Evolutionary conservation across 2,329 filamentous ascomycete species (phyloP), one percentile per base, ranked within the genome.

Genomic region (Aspergillus sp.): DNA sequence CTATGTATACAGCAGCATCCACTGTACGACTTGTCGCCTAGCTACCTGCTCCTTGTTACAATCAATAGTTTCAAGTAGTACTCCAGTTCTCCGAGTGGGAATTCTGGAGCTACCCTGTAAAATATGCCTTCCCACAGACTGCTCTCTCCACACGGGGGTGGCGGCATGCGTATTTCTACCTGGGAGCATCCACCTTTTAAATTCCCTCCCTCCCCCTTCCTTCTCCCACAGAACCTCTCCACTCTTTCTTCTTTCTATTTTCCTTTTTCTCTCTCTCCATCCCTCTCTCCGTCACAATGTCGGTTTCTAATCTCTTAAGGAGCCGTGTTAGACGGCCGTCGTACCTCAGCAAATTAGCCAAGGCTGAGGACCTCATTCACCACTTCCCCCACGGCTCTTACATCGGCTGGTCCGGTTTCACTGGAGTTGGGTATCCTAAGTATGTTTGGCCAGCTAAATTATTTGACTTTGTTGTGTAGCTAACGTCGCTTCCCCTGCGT

Each of bases 381-480:
- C 83, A 90, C 66, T 96, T 96, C 69, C 91, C 91, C 63, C 85
- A 95, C 80, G 88, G 87, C 70, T 78, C 89, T n/a, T 95, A 95
- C 75, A 85, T 96, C 68, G 92, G 91, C 69, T 96, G 91, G 91
- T 91, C 87, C 63, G 91, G 91, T 37, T 96, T 96, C 77, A 96
- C 91, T 12, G 91, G 91, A 67, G 91, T 96, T 54, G 90, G 90
- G 59, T 95, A 95, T 78, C 90, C 90, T 62, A 95, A 95, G 89
- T 90, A 79, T 68, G 85, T 79, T 33, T n/a, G 27, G 8, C 27
- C 27, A 11, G 9, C 30, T 37, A 34, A 24, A n/a, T 33, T 12
- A 39, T 20, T 40, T 19, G 27, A 30, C 27, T 56, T 37, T 13
- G 27, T 17, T 47, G 34, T 13, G 27, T 17, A 45, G 37, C 46